Conservation (phyloP, 2,329 filamentous ascomycete genomes). For the Metarhizium brunneum region DNA sequence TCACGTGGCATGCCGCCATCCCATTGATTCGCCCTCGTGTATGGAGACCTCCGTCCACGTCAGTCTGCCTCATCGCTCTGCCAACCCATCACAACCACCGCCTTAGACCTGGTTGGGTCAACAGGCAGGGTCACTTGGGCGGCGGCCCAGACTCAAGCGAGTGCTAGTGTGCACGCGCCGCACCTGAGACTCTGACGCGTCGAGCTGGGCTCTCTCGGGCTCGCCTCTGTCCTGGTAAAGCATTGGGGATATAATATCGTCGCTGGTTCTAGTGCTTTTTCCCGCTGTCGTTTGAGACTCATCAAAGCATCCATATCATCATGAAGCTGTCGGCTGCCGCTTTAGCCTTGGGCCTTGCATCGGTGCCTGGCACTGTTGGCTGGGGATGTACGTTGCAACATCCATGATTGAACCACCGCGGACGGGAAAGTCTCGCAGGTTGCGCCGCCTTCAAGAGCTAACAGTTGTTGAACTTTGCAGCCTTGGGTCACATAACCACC, state of each 20-base stretch:
- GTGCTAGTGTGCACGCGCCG: not conserved
- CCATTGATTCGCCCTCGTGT: not conserved
- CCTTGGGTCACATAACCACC: conserved; percentile 56
- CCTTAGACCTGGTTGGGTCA: not conserved
- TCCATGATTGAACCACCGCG: not conserved
- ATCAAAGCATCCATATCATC: not conserved
- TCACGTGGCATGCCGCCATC: not conserved
- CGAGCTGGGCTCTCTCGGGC: not conserved
- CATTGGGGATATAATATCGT: not conserved
- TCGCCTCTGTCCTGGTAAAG: not conserved
- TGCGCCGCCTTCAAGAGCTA: not conserved
- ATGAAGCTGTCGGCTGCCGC: conserved; percentile 25
- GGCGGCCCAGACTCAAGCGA: not conserved
- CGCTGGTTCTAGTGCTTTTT: not conserved
- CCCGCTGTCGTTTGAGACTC: not conserved
- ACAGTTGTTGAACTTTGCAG: conserved; percentile 19
- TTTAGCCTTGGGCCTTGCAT: conserved; percentile 21
- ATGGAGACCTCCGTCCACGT: not conserved
- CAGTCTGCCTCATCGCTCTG: not conserved
- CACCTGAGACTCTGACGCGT: not conserved
- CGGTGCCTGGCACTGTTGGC: conserved; percentile 24
- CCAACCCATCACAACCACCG: not conserved
- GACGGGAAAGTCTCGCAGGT: not conserved
- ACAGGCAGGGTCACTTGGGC: conserved; percentile 1
- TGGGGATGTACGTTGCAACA: conserved; percentile 30